Evolutionary conservation across 345 rosid species (phyloP), one percentile per base, ranked within the genome.

Genomic region (Lepidium africanum): DNA sequence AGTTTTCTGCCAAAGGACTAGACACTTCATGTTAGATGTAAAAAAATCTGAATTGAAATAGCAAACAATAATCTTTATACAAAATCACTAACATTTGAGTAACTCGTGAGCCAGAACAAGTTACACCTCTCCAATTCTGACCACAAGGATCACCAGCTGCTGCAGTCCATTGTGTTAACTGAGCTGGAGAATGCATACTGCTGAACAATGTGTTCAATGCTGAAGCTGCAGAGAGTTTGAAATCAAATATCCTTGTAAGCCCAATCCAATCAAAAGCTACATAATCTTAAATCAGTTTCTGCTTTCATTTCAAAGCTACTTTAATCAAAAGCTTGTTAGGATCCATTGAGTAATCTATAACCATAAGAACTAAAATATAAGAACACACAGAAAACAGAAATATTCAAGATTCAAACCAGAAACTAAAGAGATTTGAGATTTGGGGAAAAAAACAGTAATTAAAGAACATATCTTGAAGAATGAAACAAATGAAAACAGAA

Each of bases 111-210:
- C 81, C 85, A 0, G 90, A 83, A 79, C 99, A 94, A 71, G 78
- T 77, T 10, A 94, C 76, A 36, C 99, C 99, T 83, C 83, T 91
- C 99, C 99, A 94, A 5, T 85, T 80, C 73, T 89, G 90, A 21
- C 86, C 96, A 60, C 99, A 94, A 16, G 99, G 99, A 76, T 94
- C 96, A 50, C 80, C 85, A 17, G 92, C 86, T 59, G 66, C 84
- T 63, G 81, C 41, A 12, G 74, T 85, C 99, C 99, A 94, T 37
- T 81, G 80, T 21, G 86, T 78, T 62, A 94, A 80, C 83, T 84
- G 91, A 35, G 68, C 21, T 32, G 89, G 90, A 14, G 81, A 78
- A 78, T 79, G 72, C 76, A 94, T 81, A 76, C 80, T 79, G 68
- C 17, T 73, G 77, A 33, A 91, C 84, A 94, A 65, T 16, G 10